Percentiles rank a stretch among this genome's conserved stretches.
Conservation (phyloP, 495 filamentous ascomycete genomes). For the Penicillium psychrofluorescens region DNA sequence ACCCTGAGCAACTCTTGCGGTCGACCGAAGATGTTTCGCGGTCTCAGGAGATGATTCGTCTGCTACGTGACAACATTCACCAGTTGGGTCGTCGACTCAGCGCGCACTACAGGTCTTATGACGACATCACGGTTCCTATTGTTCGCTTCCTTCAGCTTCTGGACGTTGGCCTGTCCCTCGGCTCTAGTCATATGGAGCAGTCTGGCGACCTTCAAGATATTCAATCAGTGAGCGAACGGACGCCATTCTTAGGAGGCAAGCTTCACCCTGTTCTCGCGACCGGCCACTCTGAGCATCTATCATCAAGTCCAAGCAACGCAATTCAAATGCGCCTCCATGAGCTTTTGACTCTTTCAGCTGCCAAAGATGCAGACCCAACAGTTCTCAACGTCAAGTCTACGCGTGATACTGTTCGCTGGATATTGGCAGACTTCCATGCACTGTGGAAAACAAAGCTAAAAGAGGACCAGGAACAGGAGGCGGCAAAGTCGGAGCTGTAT, state of each 20-base stretch:
- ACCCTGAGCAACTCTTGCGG: slow-evolving; percentile 37
- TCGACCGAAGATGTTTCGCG: slow-evolving; percentile 7
- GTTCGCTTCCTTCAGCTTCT: slow-evolving; percentile 78
- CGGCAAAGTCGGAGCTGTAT: slow-evolving; percentile 67
- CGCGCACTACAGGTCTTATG: slow-evolving; percentile 64
- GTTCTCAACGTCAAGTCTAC: slow-evolving; percentile 19
- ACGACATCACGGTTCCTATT: slow-evolving; percentile 73
- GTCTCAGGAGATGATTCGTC: slow-evolving; percentile 30
- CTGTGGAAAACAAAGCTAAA: slow-evolving; percentile 70
- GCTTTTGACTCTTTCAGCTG: slow-evolving; percentile 28
- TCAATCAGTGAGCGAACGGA: slow-evolving; percentile 38
- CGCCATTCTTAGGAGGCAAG: slow-evolving; percentile 58
- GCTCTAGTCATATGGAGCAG: slow-evolving; percentile 20
- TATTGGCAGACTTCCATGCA: slow-evolving; percentile 64
- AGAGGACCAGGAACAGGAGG: slow-evolving; percentile 63
- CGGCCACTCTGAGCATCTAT: slow-evolving; percentile 3
- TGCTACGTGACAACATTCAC: slow-evolving; percentile 64
- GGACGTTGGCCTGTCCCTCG: slow-evolving; percentile 64
- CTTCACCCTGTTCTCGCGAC: slow-evolving; percentile 15
- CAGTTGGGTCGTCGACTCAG: slow-evolving; percentile 61
- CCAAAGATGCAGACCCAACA: slow-evolving; percentile 27
- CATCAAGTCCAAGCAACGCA: slow-evolving; percentile 27
- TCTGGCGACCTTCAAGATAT: slow-evolving; percentile 19
- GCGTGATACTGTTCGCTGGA: slow-evolving; percentile 28
- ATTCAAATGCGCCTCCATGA: slow-evolving; percentile 40